A percentile compares a stretch with the other conserved stretches of the same genome.
These are phyloP conservation scores for Fusarium drepaniforme DNA, from an alignment of 2,329 filamentous ascomycete species.

Conservation along the genomic window DNA sequence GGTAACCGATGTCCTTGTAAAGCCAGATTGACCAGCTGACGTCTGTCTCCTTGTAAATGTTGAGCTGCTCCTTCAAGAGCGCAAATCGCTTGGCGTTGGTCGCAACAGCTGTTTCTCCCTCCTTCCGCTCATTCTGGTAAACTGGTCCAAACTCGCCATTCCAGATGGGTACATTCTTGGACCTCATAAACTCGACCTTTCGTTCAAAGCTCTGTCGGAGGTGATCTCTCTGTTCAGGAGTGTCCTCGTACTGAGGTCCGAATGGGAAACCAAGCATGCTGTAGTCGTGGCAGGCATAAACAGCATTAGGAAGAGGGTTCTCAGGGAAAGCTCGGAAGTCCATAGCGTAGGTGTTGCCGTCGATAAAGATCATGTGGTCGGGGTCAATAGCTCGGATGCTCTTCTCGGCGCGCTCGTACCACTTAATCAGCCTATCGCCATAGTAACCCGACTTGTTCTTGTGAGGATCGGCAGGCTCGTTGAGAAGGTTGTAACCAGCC, in stretches of 20 bases:
- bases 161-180: conserved; percentile 58
- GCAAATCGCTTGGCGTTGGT: conserved; percentile 57
- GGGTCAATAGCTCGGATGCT: conserved; percentile 57
- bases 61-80: conserved; percentile 56
- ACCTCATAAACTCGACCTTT: conserved; percentile 58
- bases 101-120: conserved; percentile 51
- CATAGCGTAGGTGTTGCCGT: conserved; percentile 67
- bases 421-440: conserved; percentile 50
- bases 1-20: conserved; percentile 69
- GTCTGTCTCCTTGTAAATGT: conserved; percentile 48
- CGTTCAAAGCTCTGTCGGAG: conserved; percentile 55
- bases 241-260: conserved; percentile 55
- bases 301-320: conserved; percentile 58
- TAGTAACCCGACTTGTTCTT: conserved; percentile 38
- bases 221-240: conserved; percentile 55
- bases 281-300: conserved; percentile 68
- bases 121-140: conserved; percentile 52
- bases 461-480: conserved; percentile 48
- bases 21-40: conserved; percentile 71
- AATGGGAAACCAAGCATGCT: conserved; percentile 62
- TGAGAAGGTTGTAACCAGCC: conserved; percentile 55
- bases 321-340: conserved; percentile 60
- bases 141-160: conserved; percentile 66
- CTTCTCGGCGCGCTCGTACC: conserved; percentile 56
- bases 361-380: conserved; percentile 63